Base-by-base conservation (phyloP, 1,139 yeast species). In the Neolecta irregularis region DNA sequence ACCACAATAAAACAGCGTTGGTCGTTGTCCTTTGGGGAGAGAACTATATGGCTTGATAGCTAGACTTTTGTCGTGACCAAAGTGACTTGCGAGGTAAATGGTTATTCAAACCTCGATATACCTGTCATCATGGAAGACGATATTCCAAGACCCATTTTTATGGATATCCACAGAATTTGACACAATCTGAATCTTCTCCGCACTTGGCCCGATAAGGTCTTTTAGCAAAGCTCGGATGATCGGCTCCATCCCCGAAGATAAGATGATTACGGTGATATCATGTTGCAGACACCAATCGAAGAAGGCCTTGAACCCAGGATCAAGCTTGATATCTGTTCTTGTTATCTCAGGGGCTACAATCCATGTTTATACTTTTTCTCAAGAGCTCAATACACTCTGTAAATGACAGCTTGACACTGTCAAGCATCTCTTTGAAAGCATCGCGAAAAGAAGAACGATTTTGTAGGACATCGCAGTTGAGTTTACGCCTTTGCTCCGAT, bases 21-120 rank as follows among this genome's bases (percentile, higher is more conserved):
- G 83, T 41, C 68, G 60, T 19, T 54, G 49, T 12, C 53, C 55
- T 3, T 45, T 50, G 25, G 51, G 48, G 39, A 60, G 58, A 47
- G 63, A 67, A 6, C 26, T 28, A 54, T 54, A 78, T 30, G 80
- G 78, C 41, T 68, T 65, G 48, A 85, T 83, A 24, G 91, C 76
- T 38, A 70, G 65, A 32, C 93, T 74, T 61, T 88, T 88, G 59
- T 88, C 95, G 55, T 88, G 99, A 37, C 99, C 99, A 53, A 81
- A 85, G 18, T 72, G 65, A 6, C 93, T n/a, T n/a, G n/a, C n/a
- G n/a, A n/a, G n/a, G n/a, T n/a, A n/a, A n/a, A n/a, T n/a, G n/a
- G n/a, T n/a, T n/a, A n/a, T n/a, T n/a, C n/a, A n/a, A n/a, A n/a
- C n/a, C n/a, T n/a, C n/a, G n/a, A n/a, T n/a, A n/a, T n/a, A n/a